Evolutionary conservation across 2,329 filamentous ascomycete species (phyloP), one percentile per base, ranked within the genome.

Genomic region (Trichophyton benhamiae): DNA sequence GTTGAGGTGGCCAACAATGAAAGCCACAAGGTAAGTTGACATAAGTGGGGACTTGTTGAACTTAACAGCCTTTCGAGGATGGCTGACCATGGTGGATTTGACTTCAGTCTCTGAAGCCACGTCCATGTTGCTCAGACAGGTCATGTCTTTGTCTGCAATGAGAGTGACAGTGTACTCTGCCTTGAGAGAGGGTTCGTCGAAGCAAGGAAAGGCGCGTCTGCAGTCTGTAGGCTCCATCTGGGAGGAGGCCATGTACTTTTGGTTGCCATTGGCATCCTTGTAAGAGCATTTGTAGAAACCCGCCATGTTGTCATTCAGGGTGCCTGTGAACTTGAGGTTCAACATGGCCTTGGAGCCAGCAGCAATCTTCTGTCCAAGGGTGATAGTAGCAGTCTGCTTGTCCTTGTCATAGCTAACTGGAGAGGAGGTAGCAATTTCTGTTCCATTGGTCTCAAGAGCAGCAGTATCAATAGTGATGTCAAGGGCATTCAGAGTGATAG

Each of bases 141-240:
- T 96, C 76, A 95, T 77, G 69, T 89, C 80, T 78, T 95, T 89
- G 75, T 96, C 91, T 3, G 92, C 91, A 68, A 97, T 82, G 67
- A 97, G 81, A 0, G 91, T 96, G 65, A 96, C 85, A 33, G 89
- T 92, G 76, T 95, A 97, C 66, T 88, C 87, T 44, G 92, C 89
- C 80, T 97, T 97, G 67, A 97, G 81, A 27, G 90, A 87, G 30
- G 92, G 92, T 78, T 97, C 94, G 71, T 97, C 92, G 74, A 96
- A 96, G 77, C 92, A 96, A 49, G 92, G 92, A 77, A 97, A 95
- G 5, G 92, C 91, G 68, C 91, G 83, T 68, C 92, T 84, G 64
- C 90, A 91, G 77, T 97, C 92, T 13, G 92, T 96, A 44, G 92
- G 87, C 78, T 97, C 92, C 88, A 97, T 95, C 79, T 97, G 92